A percentile compares a stretch with the other conserved stretches of the same genome.
Evolutionary conservation across 2,329 filamentous ascomycete genomes (phyloP).

Genomic region (Epichloe scottii): DNA sequence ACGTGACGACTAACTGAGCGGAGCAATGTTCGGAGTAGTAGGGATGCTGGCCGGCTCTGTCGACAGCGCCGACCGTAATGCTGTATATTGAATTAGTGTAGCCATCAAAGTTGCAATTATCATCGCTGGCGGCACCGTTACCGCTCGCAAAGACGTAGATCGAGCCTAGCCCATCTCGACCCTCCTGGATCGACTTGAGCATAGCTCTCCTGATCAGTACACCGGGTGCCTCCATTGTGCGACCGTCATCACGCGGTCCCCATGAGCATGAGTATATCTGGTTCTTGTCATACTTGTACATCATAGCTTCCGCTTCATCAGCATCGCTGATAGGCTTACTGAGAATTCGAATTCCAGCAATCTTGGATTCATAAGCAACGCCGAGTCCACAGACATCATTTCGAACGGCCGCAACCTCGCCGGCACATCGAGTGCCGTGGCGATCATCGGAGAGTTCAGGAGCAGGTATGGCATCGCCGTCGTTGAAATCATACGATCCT

Average conservation of each 20-base stretch:
- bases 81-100: slow-evolving; percentile 99
- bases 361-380: slow-evolving; percentile 81
- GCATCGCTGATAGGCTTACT: slow-evolving; percentile 83
- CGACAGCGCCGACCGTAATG: slow-evolving; percentile 89
- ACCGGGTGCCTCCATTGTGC: slow-evolving; percentile 86
- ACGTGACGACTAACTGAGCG: slow-evolving; percentile 88
- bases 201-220: slow-evolving; percentile 82
- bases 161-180: slow-evolving; percentile 69
- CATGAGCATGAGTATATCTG: slow-evolving; percentile 98
- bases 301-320: slow-evolving; percentile 85
- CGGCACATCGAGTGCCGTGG: slow-evolving; percentile 89
- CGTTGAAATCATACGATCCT: slow-evolving; percentile 95
- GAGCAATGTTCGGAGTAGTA: slow-evolving; percentile 97
- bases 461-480: slow-evolving; percentile 63
- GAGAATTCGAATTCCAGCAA: slow-evolving; percentile 85
- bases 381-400: slow-evolving; percentile 95
- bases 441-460: slow-evolving; percentile 74
- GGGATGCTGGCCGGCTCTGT: slow-evolving; percentile 75
- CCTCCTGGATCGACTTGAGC: slow-evolving; percentile 82
- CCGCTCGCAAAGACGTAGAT: slow-evolving; percentile 93
- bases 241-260: slow-evolving; percentile 89
- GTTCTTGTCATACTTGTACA: slow-evolving; percentile 82
- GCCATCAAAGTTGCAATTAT: slow-evolving; percentile 99
- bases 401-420: slow-evolving; percentile 81
- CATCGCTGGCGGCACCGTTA: slow-evolving; percentile 74